These are phyloP conservation scores for Melastoma malabathricum DNA, from an alignment of 345 rosid genomes.

Conservation along the genomic window DNA sequence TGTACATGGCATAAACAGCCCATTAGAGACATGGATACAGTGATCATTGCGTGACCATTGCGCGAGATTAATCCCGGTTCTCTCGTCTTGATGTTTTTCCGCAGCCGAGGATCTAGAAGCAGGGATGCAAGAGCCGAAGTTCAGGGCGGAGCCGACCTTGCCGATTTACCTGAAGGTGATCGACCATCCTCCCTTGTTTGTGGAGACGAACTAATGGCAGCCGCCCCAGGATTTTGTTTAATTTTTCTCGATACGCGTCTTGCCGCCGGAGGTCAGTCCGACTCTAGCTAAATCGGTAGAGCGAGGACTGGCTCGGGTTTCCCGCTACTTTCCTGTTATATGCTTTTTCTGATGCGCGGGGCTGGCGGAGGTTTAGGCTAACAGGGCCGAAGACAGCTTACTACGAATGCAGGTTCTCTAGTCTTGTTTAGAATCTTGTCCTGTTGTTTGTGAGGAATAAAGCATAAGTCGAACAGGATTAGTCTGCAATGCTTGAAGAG, in stretches of 20 bases:
- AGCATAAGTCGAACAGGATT: too few species aligned
- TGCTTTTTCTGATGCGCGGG: background rate
- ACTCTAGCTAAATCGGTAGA: too few species aligned
- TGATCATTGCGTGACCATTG: too few species aligned
- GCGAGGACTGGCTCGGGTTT: too few species aligned
- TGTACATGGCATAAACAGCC: too few species aligned
- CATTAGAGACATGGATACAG: too few species aligned
- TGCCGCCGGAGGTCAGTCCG: too few species aligned
- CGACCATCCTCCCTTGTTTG: background rate
- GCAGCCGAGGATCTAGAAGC: conserved; percentile 84
- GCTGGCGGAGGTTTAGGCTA: conserved; percentile 2
- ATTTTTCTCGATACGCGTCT: too few species aligned
- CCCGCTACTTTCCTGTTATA: too few species aligned
- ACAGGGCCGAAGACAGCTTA: background rate
- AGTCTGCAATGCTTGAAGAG: background rate
- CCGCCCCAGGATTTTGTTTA: too few species aligned
- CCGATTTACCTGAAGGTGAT: conserved; percentile 89
- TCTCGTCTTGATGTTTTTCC: conserved; percentile 8
- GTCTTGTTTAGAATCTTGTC: conserved; percentile 31
- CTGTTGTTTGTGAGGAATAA: too few species aligned
- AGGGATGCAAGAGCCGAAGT: conserved; percentile 39
- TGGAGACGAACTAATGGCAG: background rate
- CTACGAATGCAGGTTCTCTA: conserved; percentile 13
- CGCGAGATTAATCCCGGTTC: too few species aligned
- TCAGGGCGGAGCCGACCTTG: conserved; percentile 71